Percentiles rank a stretch among this genome's conserved stretches.
Evolutionary conservation across 164 flowering plant genomes (phyloP).

Genomic region (Kalanchoe fedtschenkoi): DNA sequence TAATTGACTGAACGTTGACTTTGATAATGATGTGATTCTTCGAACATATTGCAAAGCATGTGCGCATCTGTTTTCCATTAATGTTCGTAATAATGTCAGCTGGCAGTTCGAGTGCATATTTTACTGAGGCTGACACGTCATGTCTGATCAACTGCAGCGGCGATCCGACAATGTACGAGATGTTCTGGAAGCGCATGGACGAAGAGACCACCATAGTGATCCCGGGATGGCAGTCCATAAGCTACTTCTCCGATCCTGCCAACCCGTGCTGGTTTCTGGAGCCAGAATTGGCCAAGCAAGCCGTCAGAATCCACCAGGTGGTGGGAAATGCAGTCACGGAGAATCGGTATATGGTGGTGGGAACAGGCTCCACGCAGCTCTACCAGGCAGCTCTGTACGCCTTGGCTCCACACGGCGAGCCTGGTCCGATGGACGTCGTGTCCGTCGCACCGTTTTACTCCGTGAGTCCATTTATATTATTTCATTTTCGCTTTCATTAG

Average conservation of each 20-base stretch:
- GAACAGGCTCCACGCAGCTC: slow-evolving; percentile 89
- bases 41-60: background rate
- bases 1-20: background rate
- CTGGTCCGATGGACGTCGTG: slow-evolving; percentile 59
- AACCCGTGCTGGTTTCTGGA: slow-evolving; percentile 86
- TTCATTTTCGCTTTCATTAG: background rate
- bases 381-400: slow-evolving; percentile 74
- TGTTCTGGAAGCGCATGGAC: slow-evolving; percentile 55
- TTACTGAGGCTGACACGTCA: background rate
- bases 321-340: slow-evolving; percentile 78
- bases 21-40: background rate
- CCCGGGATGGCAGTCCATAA: slow-evolving; percentile 60
- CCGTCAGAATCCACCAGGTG: slow-evolving; percentile 40
- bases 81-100: background rate
- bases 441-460: slow-evolving; percentile 79
- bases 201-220: slow-evolving; percentile 44
- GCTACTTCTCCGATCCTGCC: slow-evolving; percentile 58
- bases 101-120: slow-evolving; percentile 1
- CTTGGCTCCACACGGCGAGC: slow-evolving; percentile 30
- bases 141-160: slow-evolving; percentile 46
- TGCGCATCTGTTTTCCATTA: background rate
- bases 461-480: slow-evolving; percentile 29
- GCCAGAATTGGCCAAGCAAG: slow-evolving; percentile 48
- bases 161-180: slow-evolving; percentile 86
- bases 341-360: slow-evolving; percentile 61